Conservation (phyloP, 176 grass and related monocot species). For the Alloteropsis semialata region DNA sequence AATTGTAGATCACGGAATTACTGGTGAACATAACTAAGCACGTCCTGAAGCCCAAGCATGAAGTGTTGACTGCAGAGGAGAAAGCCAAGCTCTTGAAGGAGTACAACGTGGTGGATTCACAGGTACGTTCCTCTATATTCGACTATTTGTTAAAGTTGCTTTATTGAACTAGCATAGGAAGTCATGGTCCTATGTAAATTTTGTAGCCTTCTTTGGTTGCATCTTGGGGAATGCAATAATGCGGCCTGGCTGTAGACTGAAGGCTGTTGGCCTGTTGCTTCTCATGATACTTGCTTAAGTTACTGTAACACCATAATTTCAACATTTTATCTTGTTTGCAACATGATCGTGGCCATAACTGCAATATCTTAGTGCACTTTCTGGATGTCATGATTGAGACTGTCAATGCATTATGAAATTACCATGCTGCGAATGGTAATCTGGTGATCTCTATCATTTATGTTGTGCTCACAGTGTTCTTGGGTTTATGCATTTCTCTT, state of each 20-base stretch:
- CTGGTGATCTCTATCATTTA: background rate
- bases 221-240: background rate
- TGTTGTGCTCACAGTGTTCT: background rate
- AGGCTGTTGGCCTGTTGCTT: slow-evolving; percentile 14
- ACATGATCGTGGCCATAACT: background rate
- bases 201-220: background rate
- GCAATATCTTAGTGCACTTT: background rate
- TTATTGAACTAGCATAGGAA: background rate
- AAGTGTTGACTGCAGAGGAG: slow-evolving; percentile 58
- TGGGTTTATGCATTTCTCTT: background rate
- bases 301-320: slow-evolving; percentile 10
- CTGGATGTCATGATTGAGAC: slow-evolving; percentile 2
- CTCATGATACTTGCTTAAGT: background rate
- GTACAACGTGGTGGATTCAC: slow-evolving; percentile 65
- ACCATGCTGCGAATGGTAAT: background rate
- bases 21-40: slow-evolving; percentile 88
- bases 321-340: background rate
- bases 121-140: slow-evolving; percentile 54
- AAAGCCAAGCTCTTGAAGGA: slow-evolving; percentile 61
- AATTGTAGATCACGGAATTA: slow-evolving; percentile 76
- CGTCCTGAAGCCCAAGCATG: slow-evolving; percentile 78
- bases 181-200: background rate
- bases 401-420: background rate
- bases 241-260: background rate
- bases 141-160: too few species aligned